These are phyloP conservation scores for Gracilaria caudata DNA, from an alignment of 23 red algal species.

Conservation along the genomic window DNA sequence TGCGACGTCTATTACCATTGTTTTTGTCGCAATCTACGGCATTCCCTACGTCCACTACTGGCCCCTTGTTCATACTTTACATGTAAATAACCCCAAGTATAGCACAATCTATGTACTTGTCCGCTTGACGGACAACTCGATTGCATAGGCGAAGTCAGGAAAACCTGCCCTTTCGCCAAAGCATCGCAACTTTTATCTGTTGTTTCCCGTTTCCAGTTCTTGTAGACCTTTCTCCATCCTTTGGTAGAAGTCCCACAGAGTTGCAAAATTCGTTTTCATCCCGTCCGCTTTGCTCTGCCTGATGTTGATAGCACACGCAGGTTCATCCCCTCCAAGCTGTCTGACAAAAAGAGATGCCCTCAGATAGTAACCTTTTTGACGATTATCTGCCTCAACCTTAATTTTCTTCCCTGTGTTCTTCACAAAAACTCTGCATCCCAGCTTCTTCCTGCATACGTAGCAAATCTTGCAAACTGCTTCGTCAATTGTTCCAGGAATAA, in stretches of 20 bases:
- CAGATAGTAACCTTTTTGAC: slow-evolving; percentile 1
- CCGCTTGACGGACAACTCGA: background rate
- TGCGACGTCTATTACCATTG: slow-evolving; percentile 2
- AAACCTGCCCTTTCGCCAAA: background rate
- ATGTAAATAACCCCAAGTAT: background rate
- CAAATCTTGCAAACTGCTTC: slow-evolving; percentile 47
- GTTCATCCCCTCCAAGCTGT: slow-evolving; percentile 15
- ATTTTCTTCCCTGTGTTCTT: slow-evolving; percentile 46
- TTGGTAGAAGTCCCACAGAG: slow-evolving; percentile 46
- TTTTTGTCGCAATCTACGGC: slow-evolving; percentile 1
- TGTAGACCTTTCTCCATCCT: slow-evolving; percentile 21
- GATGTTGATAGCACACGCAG: slow-evolving; percentile 33
- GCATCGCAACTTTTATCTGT: background rate
- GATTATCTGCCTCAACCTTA: slow-evolving; percentile 26
- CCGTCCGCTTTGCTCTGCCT: slow-evolving; percentile 31
- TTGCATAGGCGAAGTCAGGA: background rate
- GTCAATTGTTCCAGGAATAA: slow-evolving; percentile 44
- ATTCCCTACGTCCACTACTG: background rate
- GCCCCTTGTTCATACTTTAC: background rate
- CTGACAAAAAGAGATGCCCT: slow-evolving; percentile 21
- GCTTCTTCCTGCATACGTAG: slow-evolving; percentile 44
- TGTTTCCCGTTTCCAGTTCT: background rate
- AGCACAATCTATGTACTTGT: background rate
- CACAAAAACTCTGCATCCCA: slow-evolving; percentile 44
- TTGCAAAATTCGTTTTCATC: slow-evolving; percentile 35